Evolutionary conservation across 441 rosid genomes (phyloP).

Genomic region (Populus hybrid): DNA sequence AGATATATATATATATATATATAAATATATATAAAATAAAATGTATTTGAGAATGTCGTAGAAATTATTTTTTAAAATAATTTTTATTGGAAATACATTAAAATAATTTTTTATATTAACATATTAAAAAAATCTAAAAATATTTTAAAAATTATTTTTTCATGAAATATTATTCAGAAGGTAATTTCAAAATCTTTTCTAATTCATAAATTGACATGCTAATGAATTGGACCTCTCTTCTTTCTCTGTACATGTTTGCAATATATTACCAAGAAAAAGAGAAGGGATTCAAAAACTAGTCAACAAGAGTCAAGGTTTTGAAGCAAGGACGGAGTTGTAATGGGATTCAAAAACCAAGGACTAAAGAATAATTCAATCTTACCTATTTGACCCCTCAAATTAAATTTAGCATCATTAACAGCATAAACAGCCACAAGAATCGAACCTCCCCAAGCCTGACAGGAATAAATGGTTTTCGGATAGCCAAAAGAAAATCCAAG

Average conservation of each 20-base stretch:
- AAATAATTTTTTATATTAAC: no score
- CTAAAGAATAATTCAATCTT: no score
- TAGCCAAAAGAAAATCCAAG: not conserved
- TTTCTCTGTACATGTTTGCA: no score
- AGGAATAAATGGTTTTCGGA: not conserved
- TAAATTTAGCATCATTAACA: not conserved
- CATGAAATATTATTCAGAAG: no score
- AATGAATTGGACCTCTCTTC: not conserved
- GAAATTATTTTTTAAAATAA: no score
- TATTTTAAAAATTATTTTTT: no score
- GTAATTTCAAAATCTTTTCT: no score
- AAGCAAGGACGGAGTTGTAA: not conserved
- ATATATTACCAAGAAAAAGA: not conserved
- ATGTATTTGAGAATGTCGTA: accelerated
- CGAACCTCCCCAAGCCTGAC: not conserved
- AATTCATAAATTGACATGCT: not conserved
- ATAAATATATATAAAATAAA: no score
- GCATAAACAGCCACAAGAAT: not conserved
- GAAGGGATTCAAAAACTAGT: no score
- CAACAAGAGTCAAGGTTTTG: not conserved
- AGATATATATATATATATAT: no score
- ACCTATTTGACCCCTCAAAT: not conserved
- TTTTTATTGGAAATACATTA: no score
- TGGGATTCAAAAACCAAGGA: not conserved
- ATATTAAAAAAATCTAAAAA: no score